Percentiles rank a stretch among this genome's conserved stretches.
Evolutionary conservation across 2,329 filamentous ascomycete genomes (phyloP).

Genomic region (Talaromyces sp.): DNA sequence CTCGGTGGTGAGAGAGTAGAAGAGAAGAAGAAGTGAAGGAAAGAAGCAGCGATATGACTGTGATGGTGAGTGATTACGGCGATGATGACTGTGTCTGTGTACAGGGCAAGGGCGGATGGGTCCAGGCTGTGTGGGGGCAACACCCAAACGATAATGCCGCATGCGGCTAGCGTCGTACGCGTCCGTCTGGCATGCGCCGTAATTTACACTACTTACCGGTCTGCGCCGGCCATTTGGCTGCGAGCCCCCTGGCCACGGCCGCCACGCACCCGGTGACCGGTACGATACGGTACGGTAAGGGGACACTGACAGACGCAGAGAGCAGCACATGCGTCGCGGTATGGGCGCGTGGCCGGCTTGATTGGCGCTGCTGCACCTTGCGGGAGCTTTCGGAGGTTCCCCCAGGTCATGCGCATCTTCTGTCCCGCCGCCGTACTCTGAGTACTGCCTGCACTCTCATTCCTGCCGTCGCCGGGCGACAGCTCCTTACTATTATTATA

Average conservation of each 20-base stretch:
- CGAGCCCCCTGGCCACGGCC: not conserved
- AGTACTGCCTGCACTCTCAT: not conserved
- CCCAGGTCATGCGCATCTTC: not conserved
- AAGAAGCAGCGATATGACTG: not conserved
- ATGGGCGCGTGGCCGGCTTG: conserved; percentile 8
- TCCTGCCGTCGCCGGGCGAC: not conserved
- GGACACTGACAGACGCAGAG: not conserved
- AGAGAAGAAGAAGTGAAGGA: not conserved
- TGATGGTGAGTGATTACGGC: not conserved
- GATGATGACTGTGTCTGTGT: not conserved
- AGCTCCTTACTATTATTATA: not conserved
- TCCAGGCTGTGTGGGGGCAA: not conserved
- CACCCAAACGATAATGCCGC: not conserved
- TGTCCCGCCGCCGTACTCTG: not conserved
- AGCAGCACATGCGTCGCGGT: no score
- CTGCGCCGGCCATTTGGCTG: not conserved
- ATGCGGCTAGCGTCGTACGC: not conserved
- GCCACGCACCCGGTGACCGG: not conserved
- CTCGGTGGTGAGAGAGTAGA: not conserved
- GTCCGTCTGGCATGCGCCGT: not conserved
- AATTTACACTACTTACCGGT: not conserved
- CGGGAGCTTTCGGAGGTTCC: conserved; percentile 10
- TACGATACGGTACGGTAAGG: not conserved
- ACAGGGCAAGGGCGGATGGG: not conserved
- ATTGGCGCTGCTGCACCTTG: conserved; percentile 7